Evolutionary conservation across 805 yeast genomes (phyloP), one percentile per base, ranked within the genome.

Genomic region (Danielozyma ontarioensis): DNA sequence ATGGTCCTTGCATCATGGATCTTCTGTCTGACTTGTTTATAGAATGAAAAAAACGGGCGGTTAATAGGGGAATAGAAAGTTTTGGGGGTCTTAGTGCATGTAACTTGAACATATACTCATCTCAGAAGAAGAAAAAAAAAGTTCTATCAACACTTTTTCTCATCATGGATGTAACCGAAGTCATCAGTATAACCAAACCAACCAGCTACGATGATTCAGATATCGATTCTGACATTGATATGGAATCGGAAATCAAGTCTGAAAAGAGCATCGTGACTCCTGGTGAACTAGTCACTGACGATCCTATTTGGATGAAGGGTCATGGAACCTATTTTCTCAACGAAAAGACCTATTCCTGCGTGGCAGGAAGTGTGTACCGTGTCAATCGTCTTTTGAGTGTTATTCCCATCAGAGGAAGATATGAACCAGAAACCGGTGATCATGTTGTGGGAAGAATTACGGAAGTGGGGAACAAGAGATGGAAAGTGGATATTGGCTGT

Each of bases 401-500:
- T 13, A 63, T 76, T 18, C 95, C 97, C 3, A 70, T 90, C 39
- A 73, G 85, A 45, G 95, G 96, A 3, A 70, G 95, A 39, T 93
- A 90, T 53, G 72, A 78, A 22, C 96, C 98, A 1, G 97, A 88
- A 44, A 87, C 96, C 2, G 98, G 98, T 44, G 98, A 93, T 55
- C 97, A 93, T 57, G 71, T 93, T 15, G 80, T 93, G 15, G 99
- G 99, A 1, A 69, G 98, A 41, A 82, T 93, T 44, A 81, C 93
- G 2, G 97, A 93, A 49, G 97, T 90, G 4, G 95, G 95, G 1
- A 83, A 83, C 42, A 85, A 82, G 53, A 70, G 97, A 48, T 93
- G 99, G 98, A 87, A 83, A 53, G 97, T 93, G 12, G 96, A 90
- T 48, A 87, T 93, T 42, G 97, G 97, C 18, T 86, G 87, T n/a